phyloP scores from a whole-genome alignment of 139 green algal species.

The Trebouxia sp. region DNA sequence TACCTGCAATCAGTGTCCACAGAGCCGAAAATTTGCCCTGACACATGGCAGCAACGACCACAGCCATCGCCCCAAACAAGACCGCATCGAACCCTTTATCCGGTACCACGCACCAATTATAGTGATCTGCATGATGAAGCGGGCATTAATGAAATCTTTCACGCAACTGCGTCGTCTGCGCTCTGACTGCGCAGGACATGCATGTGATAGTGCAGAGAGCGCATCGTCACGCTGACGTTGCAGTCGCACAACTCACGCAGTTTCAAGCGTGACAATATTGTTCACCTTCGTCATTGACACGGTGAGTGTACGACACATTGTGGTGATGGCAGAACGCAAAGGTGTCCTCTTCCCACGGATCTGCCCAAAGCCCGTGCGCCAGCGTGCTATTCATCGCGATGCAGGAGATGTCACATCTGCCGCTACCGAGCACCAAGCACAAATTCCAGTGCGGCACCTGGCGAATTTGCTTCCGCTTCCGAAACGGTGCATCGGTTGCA shows the following conservation, averaged over 20 bases:
- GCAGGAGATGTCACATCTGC: too few species aligned
- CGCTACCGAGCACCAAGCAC: too few species aligned
- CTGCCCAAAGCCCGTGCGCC: neutral
- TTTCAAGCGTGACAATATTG: neutral
- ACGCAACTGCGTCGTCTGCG: too few species aligned
- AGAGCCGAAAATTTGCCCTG: constrained; percentile 54
- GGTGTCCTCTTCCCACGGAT: constrained; percentile 1
- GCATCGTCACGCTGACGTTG: too few species aligned
- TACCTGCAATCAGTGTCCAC: constrained; percentile 46
- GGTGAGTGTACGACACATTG: constrained; percentile 24
- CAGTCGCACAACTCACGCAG: too few species aligned
- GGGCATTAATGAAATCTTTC: too few species aligned
- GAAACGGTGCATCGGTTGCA: too few species aligned
- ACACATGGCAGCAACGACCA: constrained; percentile 41
- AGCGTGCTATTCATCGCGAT: too few species aligned
- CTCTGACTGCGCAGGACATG: too few species aligned
- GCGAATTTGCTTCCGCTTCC: too few species aligned
- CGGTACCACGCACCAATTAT: constrained; percentile 45
- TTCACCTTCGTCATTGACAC: constrained; percentile 13
- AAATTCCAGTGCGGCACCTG: too few species aligned
- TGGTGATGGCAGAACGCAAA: constrained; percentile 6
- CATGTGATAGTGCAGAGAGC: too few species aligned
- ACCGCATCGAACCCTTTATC: constrained; percentile 40
- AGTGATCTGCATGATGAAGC: constrained; percentile 28
- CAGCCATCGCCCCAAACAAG: constrained; percentile 48